Conservation (phyloP, 331 rosid species). For the Stylosanthes scabra region DNA sequence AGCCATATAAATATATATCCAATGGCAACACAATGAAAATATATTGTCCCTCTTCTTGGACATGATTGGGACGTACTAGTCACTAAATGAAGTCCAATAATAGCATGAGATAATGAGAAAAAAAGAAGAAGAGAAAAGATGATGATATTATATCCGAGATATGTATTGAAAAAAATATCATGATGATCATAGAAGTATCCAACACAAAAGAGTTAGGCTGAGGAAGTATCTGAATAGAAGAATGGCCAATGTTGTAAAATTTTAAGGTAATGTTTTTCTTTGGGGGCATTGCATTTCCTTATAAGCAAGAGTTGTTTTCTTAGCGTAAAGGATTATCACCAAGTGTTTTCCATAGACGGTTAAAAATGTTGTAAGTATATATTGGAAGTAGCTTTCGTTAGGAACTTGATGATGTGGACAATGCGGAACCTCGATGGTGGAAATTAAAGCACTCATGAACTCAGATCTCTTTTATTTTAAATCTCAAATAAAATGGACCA, state of each 20-base stretch:
- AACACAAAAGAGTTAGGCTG: conserved; percentile 25
- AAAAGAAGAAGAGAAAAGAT: neutral
- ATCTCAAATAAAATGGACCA: conserved; percentile 26
- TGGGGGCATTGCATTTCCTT: conserved; percentile 38
- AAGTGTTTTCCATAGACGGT: conserved; percentile 46
- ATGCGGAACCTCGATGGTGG: conserved; percentile 29
- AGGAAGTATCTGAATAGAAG: conserved; percentile 20
- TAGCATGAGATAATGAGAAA: neutral
- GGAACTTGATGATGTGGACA: conserved; percentile 51
- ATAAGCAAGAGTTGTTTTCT: conserved; percentile 38
- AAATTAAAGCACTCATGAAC: conserved; percentile 33
- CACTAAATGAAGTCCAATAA: too few species aligned
- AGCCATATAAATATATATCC: neutral
- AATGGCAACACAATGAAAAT: neutral
- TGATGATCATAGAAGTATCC: neutral
- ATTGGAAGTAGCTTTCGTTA: conserved; percentile 48
- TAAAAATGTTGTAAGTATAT: conserved; percentile 27
- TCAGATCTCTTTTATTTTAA: conserved; percentile 3
- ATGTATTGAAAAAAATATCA: conserved; percentile 4
- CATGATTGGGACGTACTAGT: conserved; percentile 24
- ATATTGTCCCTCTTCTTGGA: conserved; percentile 18
- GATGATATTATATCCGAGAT: too few species aligned
- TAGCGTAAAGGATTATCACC: conserved; percentile 20
- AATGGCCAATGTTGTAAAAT: conserved; percentile 34
- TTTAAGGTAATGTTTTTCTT: conserved; percentile 32